phyloP scores from a whole-genome alignment of 2,329 filamentous ascomycete genomes.

The Exophiala calicioides region DNA sequence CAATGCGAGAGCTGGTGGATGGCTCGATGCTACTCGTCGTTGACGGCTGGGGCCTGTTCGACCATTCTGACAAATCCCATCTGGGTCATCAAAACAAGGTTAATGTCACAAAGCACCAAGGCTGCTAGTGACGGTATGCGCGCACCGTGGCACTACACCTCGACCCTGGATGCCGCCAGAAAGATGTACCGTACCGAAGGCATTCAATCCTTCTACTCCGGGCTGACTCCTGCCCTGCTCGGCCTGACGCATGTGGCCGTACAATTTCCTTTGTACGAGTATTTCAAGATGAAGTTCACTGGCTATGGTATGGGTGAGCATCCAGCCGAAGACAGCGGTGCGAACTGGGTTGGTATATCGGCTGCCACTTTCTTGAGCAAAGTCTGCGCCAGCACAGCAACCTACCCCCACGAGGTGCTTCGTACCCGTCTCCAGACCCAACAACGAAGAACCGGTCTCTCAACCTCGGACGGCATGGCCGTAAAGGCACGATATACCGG shows the following conservation, averaged over 20 bases:
- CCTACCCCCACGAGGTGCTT: slow-evolving; percentile 96
- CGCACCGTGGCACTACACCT: slow-evolving; percentile 79
- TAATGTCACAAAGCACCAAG: slow-evolving; percentile 83
- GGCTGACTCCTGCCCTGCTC: slow-evolving; percentile 85
- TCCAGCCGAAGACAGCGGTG: slow-evolving; percentile 54
- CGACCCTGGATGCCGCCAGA: slow-evolving; percentile 83
- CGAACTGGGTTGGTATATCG: slow-evolving; percentile 81
- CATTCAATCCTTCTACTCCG: slow-evolving; percentile 88
- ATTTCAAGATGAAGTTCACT: slow-evolving; percentile 85
- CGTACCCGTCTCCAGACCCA: slow-evolving; percentile 93
- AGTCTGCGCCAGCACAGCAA: slow-evolving; percentile 88
- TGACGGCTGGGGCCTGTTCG: slow-evolving; percentile 87
- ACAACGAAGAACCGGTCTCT: slow-evolving; percentile 61
- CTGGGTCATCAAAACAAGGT: slow-evolving; percentile 97
- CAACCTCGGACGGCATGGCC: slow-evolving; percentile 60
- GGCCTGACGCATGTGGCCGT: slow-evolving; percentile 94
- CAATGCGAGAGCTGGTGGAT: slow-evolving; percentile 72
- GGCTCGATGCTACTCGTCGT: slow-evolving; percentile 83
- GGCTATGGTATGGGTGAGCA: slow-evolving; percentile 82
- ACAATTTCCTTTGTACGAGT: slow-evolving; percentile 95
- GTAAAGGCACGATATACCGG: slow-evolving; percentile 68
- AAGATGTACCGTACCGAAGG: slow-evolving; percentile 97
- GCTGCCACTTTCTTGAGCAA: slow-evolving; percentile 92
- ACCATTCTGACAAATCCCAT: slow-evolving; percentile 96
- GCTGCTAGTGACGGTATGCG: slow-evolving; percentile 54